Evolutionary conservation across 2,329 filamentous ascomycete species (phyloP).

Genomic region (Pseudocercospora cruenta): DNA sequence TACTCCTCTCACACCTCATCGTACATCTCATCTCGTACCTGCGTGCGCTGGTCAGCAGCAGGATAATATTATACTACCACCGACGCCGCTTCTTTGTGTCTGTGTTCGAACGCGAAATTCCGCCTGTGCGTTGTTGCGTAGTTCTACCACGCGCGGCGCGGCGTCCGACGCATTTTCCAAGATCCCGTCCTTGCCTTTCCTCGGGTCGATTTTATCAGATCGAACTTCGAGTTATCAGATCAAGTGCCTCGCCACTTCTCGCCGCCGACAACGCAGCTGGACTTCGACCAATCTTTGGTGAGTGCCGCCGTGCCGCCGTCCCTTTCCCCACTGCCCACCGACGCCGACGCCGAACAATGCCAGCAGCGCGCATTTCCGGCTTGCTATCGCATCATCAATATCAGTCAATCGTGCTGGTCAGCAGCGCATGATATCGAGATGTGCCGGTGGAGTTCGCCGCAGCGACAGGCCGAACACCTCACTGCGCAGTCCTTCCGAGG

Average conservation of each 20-base stretch:
- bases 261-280: not conserved
- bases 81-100: not conserved
- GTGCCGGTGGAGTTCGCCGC: not conserved
- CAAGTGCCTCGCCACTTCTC: not conserved
- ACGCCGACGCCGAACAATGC: not conserved
- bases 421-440: not conserved
- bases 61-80: not conserved
- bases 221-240: not conserved
- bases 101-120: slow-evolving; percentile 1
- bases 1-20: not conserved
- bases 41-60: not conserved
- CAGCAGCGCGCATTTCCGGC: not conserved
- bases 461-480: not conserved
- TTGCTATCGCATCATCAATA: not conserved
- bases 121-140: not conserved
- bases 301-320: slow-evolving; percentile 3
- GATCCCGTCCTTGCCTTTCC: too few species aligned
- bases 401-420: not conserved
- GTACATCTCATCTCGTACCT: not conserved
- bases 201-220: not conserved
- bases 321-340: not conserved
- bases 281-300: not conserved
- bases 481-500: not conserved
- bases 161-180: not conserved
- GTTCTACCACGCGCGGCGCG: too few species aligned